A percentile compares a stretch with the other conserved stretches of the same genome.
Evolutionary conservation across 441 rosid genomes (phyloP).

Genomic region (Arabidopsis hybrid): DNA sequence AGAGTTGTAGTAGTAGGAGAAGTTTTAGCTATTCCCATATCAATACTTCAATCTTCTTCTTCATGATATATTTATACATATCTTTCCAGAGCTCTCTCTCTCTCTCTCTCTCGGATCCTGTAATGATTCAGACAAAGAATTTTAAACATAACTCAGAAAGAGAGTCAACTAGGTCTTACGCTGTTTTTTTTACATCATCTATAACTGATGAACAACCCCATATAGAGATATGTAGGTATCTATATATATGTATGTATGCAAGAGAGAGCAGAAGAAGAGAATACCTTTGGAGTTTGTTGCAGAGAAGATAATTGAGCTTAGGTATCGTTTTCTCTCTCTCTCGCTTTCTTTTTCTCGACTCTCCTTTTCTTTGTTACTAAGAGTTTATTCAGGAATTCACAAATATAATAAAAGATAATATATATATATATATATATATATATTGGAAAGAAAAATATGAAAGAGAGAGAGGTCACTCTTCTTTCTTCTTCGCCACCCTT

Average conservation of each 20-base stretch:
- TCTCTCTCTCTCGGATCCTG: conserved; percentile 34
- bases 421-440: neutral
- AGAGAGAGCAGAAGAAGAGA: conserved; percentile 32
- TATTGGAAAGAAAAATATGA: conserved; percentile 30
- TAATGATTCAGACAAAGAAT: conserved; percentile 35
- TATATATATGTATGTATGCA: conserved; percentile 8
- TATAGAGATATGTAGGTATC: neutral
- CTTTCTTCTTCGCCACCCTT: conserved; percentile 47
- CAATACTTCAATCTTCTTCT: conserved; percentile 52
- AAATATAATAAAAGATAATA: neutral
- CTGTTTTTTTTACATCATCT: conserved; percentile 16
- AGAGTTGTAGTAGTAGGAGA: conserved; percentile 46
- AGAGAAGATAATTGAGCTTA: conserved; percentile 42
- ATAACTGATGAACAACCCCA: conserved; percentile 32
- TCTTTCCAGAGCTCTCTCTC: neutral
- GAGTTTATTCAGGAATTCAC: conserved; percentile 33
- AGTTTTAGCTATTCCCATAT: conserved; percentile 80
- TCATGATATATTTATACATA: conserved; percentile 41
- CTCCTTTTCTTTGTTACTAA: conserved; percentile 43
- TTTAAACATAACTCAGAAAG: conserved; percentile 23
- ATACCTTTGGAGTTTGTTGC: conserved; percentile 44
- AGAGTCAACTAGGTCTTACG: conserved; percentile 39
- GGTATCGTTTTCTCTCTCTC: conserved; percentile 44
- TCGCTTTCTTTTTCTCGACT: conserved; percentile 40
- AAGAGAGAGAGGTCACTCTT: conserved; percentile 52